phyloP scores from a whole-genome alignment of 768 basidiomycete genomes.

The Pleurotus tuoliensis region DNA sequence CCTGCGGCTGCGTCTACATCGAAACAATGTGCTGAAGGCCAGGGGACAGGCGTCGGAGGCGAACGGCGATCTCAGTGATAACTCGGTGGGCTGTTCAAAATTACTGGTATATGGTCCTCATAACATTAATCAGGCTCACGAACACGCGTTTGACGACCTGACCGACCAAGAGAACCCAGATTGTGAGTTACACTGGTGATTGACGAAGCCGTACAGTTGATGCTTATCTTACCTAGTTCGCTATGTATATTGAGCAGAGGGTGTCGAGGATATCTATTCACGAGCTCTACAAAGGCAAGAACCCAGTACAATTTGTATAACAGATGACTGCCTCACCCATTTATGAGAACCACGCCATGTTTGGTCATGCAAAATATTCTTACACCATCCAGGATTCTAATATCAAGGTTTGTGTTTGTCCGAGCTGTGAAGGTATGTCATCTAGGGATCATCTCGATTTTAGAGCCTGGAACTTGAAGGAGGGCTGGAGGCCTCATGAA shows the following conservation, averaged over 20 bases:
- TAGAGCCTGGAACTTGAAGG: no score
- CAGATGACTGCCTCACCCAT: no score
- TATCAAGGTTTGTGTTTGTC: no score
- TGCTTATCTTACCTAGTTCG: conserved; percentile 22
- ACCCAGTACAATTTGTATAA: no score
- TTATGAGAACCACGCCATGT: no score
- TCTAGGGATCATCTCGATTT: no score
- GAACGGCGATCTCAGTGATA: conserved; percentile 9
- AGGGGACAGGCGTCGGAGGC: conserved; percentile 29
- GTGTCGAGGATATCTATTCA: background rate
- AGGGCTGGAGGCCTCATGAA: no score
- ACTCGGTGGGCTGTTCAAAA: no score
- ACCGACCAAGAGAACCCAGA: conserved; percentile 48
- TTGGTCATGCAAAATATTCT: no score
- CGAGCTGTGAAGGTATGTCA: no score
- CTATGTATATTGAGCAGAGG: conserved; percentile 26
- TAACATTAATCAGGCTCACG: conserved; percentile 31
- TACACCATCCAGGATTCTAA: no score
- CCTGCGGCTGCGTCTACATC: conserved; percentile 38
- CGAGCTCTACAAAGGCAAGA: no score
- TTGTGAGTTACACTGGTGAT: conserved; percentile 23
- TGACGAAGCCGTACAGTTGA: background rate
- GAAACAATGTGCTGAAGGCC: conserved; percentile 35
- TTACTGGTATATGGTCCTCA: background rate
- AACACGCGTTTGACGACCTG: conserved; percentile 43